Evolutionary conservation across 2,329 filamentous ascomycete species (phyloP).

Genomic region (Colletotrichum eleusines): DNA sequence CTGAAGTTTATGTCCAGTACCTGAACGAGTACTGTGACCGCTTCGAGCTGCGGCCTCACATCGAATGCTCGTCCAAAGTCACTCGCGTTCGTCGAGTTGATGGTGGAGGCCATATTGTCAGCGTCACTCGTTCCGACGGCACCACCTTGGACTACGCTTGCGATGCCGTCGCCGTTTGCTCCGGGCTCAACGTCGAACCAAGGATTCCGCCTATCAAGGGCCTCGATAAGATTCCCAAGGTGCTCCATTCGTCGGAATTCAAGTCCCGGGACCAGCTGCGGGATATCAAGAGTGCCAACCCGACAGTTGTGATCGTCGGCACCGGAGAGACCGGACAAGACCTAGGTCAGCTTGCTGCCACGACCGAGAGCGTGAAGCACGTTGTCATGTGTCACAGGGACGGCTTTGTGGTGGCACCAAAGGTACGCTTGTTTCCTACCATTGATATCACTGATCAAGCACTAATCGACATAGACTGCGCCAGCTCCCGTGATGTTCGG

Average conservation of each 20-base stretch:
- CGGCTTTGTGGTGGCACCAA: constrained; percentile 60
- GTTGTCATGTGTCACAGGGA: constrained; percentile 61
- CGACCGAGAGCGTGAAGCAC: constrained; percentile 52
- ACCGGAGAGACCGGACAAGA: constrained; percentile 62
- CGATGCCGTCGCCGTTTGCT: constrained; percentile 61
- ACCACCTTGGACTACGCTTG: constrained; percentile 46
- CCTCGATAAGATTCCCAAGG: constrained; percentile 51
- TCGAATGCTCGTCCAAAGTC: constrained; percentile 53
- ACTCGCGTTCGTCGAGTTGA: constrained; percentile 42
- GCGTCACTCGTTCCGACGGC: constrained; percentile 1
- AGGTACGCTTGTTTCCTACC: constrained; percentile 49
- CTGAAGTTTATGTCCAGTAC: constrained; percentile 56
- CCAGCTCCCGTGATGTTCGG: constrained; percentile 36
- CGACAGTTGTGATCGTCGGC: constrained; percentile 58
- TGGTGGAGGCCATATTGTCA: constrained; percentile 25
- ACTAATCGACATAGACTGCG: constrained; percentile 18
- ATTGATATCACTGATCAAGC: too few species aligned
- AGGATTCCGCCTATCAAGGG: constrained; percentile 55
- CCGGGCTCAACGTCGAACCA: constrained; percentile 57
- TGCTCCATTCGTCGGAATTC: constrained; percentile 59
- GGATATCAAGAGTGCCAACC: constrained; percentile 45
- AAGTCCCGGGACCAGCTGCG: constrained; percentile 58
- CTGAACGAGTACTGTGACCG: constrained; percentile 55
- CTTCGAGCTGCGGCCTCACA: constrained; percentile 54
- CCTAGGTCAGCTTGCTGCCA: constrained; percentile 58